Evolutionary conservation across 208 protist species (phyloP).

Genomic region (Naegleria gruberi): DNA sequence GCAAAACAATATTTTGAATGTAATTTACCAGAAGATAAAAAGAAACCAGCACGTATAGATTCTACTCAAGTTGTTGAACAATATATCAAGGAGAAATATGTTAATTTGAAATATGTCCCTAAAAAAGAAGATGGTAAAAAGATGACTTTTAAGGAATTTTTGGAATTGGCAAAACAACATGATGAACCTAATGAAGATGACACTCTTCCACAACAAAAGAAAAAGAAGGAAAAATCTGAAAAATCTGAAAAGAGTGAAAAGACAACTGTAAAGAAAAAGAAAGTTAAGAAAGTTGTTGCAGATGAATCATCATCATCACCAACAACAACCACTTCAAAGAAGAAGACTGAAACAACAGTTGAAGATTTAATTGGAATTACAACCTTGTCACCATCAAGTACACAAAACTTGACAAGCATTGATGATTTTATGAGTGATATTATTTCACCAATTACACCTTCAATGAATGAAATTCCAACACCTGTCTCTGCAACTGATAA

Average conservation of each 20-base stretch:
- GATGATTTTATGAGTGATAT: neutral
- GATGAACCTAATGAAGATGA: neutral
- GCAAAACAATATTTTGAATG: neutral
- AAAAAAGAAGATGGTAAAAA: neutral
- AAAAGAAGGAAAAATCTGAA: neutral
- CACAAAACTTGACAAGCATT: neutral
- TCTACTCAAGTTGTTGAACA: neutral
- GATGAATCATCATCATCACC: too few species aligned
- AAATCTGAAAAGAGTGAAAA: neutral
- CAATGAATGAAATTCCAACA: neutral
- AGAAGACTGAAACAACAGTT: neutral
- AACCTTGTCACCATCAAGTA: neutral
- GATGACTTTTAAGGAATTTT: neutral
- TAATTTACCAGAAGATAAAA: neutral
- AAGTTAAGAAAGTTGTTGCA: too few species aligned
- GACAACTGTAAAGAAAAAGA: neutral
- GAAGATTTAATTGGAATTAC: neutral
- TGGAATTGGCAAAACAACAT: neutral
- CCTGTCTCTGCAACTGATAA: neutral
- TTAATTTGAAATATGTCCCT: neutral
- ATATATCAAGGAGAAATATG: neutral
- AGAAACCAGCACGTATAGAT: neutral
- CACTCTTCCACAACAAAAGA: neutral
- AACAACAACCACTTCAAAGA: neutral
- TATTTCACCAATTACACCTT: neutral